Evolutionary conservation across 352 stramenopile genomes (phyloP), one percentile per base, ranked within the genome.

Genomic region (Phytophthora kernoviae): DNA sequence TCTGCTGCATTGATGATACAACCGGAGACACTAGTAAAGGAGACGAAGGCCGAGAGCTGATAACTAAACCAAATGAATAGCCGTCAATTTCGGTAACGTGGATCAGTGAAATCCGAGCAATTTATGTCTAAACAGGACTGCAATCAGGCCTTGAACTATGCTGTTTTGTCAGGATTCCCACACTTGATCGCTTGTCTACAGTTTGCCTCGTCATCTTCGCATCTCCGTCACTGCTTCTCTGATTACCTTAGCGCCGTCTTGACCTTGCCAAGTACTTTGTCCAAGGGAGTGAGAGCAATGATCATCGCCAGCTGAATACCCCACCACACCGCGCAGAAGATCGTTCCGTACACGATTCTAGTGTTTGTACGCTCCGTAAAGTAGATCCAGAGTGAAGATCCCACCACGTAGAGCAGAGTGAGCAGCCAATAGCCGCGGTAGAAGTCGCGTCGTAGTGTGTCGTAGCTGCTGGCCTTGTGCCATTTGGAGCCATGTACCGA

Each of bases 371-470:
- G 82, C 27, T 91, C 77, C 4, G 83, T 87, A 14, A 78, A 52
- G 54, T 84, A 87, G 24, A 93, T 69, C 83, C 83, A 93, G 2
- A 87, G 39, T 20, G 63, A 54, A 18, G 71, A 62, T 14, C 45
- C 50, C 21, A 80, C 0, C 20, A 87, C 43, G 43, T 81, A 81
- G 14, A 71, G 46, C n/a, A 83, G 14, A 9, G 73, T 75, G 17
- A 73, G 37, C n/a, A 76, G 58, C 83, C 83, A 93, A 54, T 87
- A 93, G 30, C 61, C 46, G 44, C 82, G 79, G 61, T 93, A 91
- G 59, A 90, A 91, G 30, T 74, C 48, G 24, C 68, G 36, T 9
- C 58, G 62, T n/a, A 90, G 63, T 33, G 73, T 59, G 14, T 56
- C 59, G 36, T 79, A 60, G 40, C 58, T 68, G 44, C 65, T 69